These are phyloP conservation scores for Exophiala sideris DNA, from an alignment of 2,329 filamentous ascomycete genomes.

Conservation along the genomic window DNA sequence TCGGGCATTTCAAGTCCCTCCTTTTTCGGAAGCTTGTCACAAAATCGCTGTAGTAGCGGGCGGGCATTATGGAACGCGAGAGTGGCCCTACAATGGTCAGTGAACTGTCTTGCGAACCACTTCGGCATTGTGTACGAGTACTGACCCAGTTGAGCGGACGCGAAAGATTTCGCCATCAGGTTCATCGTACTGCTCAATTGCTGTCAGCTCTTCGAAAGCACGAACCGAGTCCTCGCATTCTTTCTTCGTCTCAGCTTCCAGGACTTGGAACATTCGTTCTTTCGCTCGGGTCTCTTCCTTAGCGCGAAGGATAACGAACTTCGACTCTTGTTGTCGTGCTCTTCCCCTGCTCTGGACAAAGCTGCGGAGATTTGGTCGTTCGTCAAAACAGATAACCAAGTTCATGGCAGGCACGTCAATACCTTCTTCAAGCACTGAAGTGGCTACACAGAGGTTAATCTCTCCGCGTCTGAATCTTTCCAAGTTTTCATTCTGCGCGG, in stretches of 20 bases:
- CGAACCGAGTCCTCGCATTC: constrained; percentile 56
- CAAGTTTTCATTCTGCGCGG: constrained; percentile 42
- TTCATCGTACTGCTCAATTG: constrained; percentile 50
- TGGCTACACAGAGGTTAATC: constrained; percentile 58
- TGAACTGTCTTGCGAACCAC: not conserved
- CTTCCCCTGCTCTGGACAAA: constrained; percentile 65
- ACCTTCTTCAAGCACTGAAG: constrained; percentile 56
- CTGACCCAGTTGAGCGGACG: constrained; percentile 45
- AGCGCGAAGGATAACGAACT: constrained; percentile 51
- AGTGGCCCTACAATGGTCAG: constrained; percentile 51
- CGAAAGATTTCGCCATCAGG: constrained; percentile 37
- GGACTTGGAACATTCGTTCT: constrained; percentile 56
- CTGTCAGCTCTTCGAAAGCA: constrained; percentile 38
- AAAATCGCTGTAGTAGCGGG: constrained; percentile 79
- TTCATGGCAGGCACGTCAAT: constrained; percentile 63
- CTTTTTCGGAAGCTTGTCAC: constrained; percentile 55
- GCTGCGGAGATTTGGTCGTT: constrained; percentile 59
- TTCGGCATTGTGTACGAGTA: constrained; percentile 7
- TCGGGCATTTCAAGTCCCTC: constrained; percentile 45
- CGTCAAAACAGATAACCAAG: constrained; percentile 62
- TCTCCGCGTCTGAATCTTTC: constrained; percentile 52
- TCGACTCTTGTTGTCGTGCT: constrained; percentile 57
- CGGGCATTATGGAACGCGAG: constrained; percentile 72
- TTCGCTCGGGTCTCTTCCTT: constrained; percentile 31
- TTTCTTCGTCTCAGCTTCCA: constrained; percentile 71